phyloP scores from a whole-genome alignment of 805 yeast species.

The Wickerhamiella domercqiae region DNA sequence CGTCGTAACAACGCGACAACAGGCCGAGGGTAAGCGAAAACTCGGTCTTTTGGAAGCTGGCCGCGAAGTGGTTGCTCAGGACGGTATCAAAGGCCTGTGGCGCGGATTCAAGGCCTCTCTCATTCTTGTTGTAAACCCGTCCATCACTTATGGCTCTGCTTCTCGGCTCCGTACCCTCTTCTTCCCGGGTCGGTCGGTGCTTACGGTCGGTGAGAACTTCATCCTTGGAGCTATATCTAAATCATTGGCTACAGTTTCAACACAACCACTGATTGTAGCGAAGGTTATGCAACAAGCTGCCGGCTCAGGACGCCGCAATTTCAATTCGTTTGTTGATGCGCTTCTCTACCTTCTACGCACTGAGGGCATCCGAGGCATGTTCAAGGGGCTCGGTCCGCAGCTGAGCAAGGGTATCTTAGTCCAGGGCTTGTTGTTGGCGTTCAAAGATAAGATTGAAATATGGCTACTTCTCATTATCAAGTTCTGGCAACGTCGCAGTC shows the following conservation, averaged over 20 bases:
- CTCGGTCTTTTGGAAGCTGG: constrained; percentile 30
- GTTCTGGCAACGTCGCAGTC: constrained; percentile 4
- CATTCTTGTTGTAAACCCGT: constrained; percentile 66
- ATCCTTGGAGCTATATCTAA: constrained; percentile 66
- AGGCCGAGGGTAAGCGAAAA: constrained; percentile 14
- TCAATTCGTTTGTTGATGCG: constrained; percentile 48
- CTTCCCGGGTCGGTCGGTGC: constrained; percentile 27
- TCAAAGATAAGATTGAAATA: constrained; percentile 46
- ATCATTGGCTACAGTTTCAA: constrained; percentile 59
- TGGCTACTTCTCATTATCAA: constrained; percentile 17
- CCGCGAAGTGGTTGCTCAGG: constrained; percentile 39
- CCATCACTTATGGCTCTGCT: constrained; percentile 72
- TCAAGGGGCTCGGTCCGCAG: constrained; percentile 74
- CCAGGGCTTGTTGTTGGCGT: constrained; percentile 71
- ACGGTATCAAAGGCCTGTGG: constrained; percentile 66
- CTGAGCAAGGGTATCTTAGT: constrained; percentile 66
- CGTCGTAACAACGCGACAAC: constrained; percentile 47
- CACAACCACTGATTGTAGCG: constrained; percentile 75
- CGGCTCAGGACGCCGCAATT: constrained; percentile 24
- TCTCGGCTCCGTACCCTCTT: constrained; percentile 47
- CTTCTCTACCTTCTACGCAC: constrained; percentile 40
- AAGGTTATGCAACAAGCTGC: constrained; percentile 74
- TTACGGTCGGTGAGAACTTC: constrained; percentile 52
- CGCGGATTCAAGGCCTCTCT: constrained; percentile 67
- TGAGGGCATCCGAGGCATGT: constrained; percentile 53